These are phyloP conservation scores for Eucalyptus camaldulensis DNA, from an alignment of 345 rosid genomes.

Conservation along the genomic window DNA sequence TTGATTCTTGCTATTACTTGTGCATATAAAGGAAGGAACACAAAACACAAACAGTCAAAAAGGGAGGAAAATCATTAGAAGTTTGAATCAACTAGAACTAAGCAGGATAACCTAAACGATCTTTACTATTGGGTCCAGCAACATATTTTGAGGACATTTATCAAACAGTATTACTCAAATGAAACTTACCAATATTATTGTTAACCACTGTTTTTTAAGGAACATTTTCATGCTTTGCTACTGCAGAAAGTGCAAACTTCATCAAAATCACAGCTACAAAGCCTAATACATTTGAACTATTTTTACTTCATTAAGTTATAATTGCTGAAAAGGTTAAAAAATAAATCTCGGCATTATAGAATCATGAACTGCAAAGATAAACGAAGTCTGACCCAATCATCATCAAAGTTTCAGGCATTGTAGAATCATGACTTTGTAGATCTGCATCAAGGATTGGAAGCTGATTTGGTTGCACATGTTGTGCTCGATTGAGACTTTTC, in stretches of 20 bases:
- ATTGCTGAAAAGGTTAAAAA: neutral
- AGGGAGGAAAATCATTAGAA: neutral
- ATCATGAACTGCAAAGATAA: neutral
- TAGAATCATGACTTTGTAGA: neutral
- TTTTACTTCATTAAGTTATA: neutral
- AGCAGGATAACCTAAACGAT: neutral
- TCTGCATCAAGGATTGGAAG: neutral
- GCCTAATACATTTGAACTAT: neutral
- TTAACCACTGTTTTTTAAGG: neutral
- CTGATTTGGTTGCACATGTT: neutral
- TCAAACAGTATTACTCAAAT: neutral
- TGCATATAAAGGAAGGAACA: neutral
- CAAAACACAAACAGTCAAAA: neutral
- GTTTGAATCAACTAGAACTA: neutral
- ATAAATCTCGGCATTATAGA: neutral
- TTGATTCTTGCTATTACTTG: neutral
- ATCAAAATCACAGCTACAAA: neutral
- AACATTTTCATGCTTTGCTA: neutral
- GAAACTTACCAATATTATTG: neutral
- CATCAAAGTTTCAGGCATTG: neutral
- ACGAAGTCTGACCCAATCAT: neutral
- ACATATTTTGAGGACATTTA: neutral
- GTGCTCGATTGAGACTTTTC: neutral
- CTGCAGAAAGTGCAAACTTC: neutral
- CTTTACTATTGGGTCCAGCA: neutral